Evolutionary conservation across 2,329 filamentous ascomycete species (phyloP).

Genomic region (Tolypocladium cylindrosporum): DNA sequence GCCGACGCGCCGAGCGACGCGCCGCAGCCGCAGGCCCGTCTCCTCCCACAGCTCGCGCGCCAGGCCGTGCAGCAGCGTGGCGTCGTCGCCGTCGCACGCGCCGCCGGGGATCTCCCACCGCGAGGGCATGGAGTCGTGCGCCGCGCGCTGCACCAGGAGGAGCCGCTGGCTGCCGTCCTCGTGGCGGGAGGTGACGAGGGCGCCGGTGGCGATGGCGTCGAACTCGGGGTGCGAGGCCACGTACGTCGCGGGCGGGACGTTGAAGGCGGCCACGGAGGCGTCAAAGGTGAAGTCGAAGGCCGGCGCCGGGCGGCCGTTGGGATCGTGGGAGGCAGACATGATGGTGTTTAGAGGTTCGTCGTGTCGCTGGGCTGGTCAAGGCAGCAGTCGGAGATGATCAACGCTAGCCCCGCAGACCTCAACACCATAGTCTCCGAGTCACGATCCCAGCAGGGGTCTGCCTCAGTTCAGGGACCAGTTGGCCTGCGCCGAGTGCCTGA

Average conservation of each 20-base stretch:
- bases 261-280: slow-evolving; percentile 1
- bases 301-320: neutral
- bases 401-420: too few relatives aligned
- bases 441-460: too few relatives aligned
- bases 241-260: neutral
- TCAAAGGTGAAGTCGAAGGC: slow-evolving; percentile 3
- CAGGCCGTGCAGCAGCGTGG: slow-evolving; percentile 23
- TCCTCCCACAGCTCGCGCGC: slow-evolving; percentile 34
- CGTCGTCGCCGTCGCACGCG: slow-evolving; percentile 24
- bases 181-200: slow-evolving; percentile 15
- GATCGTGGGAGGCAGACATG: neutral
- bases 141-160: slow-evolving; percentile 25
- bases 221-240: slow-evolving; percentile 1
- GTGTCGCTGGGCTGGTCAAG: neutral
- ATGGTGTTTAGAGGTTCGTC: neutral
- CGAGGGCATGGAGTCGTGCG: slow-evolving; percentile 24
- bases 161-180: slow-evolving; percentile 1
- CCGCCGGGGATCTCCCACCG: slow-evolving; percentile 35
- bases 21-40: slow-evolving; percentile 19
- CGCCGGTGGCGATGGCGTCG: slow-evolving; percentile 12
- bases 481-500: too few relatives aligned
- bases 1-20: slow-evolving; percentile 9
- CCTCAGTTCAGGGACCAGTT: too few relatives aligned
- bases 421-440: neutral
- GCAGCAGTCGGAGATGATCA: neutral